phyloP scores from a whole-genome alignment of 2,329 filamentous ascomycete species.

The Exserohilum rostratum region DNA sequence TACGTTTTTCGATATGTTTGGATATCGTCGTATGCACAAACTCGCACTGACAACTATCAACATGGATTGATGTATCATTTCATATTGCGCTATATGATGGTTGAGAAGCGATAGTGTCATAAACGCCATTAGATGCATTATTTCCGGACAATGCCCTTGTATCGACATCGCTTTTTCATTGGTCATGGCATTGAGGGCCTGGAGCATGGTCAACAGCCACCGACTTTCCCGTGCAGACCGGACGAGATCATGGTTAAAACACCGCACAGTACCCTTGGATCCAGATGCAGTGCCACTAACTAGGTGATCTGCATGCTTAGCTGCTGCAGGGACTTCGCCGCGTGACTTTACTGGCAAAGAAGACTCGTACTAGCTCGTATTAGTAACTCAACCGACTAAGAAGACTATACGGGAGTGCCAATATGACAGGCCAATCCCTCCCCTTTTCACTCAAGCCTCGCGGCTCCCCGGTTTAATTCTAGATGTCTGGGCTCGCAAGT shows the following conservation, averaged over 20 bases:
- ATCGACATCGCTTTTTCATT: neutral
- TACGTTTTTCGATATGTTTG: conserved; percentile 16
- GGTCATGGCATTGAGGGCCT: neutral
- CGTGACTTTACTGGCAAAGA: neutral
- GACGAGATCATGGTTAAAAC: no score
- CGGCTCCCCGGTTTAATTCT: neutral
- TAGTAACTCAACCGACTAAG: neutral
- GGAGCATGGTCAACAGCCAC: neutral
- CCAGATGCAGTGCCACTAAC: no score
- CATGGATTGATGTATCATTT: conserved; percentile 1
- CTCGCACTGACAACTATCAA: conserved; percentile 31
- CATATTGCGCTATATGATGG: neutral
- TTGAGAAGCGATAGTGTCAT: neutral
- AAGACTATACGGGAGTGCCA: neutral
- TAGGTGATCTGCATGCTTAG: neutral
- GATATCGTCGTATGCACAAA: conserved; percentile 33
- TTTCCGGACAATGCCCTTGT: neutral
- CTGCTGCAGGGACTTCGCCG: neutral
- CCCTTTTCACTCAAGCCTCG: neutral
- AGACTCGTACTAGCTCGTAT: neutral
- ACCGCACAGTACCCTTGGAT: no score
- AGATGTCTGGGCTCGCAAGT: neutral
- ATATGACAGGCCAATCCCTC: neutral
- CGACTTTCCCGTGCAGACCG: neutral
- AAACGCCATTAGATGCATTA: neutral